Evolutionary conservation across 495 filamentous ascomycete genomes (phyloP).

Genomic region (Penicillium ochrochloron): DNA sequence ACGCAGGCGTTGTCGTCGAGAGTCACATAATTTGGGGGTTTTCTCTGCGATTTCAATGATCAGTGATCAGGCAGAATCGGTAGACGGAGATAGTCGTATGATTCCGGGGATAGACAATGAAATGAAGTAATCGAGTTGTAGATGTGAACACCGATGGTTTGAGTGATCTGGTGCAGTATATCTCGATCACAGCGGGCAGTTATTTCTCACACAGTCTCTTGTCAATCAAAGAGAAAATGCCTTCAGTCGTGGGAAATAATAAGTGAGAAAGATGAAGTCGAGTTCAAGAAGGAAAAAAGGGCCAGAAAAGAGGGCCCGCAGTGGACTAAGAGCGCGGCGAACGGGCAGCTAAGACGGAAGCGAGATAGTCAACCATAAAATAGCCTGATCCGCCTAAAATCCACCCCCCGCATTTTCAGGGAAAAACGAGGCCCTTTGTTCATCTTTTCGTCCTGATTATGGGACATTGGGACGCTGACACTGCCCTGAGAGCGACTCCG

Average conservation of each 20-base stretch:
- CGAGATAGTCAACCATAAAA: slow-evolving; percentile 19
- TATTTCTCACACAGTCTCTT: background rate
- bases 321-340: slow-evolving; percentile 11
- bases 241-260: background rate
- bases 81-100: slow-evolving; percentile 13
- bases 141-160: background rate
- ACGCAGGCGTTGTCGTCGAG: slow-evolving; percentile 7
- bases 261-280: slow-evolving; percentile 3
- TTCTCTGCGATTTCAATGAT: background rate
- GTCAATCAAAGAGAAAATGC: background rate
- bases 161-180: background rate
- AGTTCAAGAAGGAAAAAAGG: slow-evolving; percentile 1
- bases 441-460: background rate
- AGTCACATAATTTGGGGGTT: slow-evolving; percentile 25
- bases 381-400: slow-evolving; percentile 29
- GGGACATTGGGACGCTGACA: background rate
- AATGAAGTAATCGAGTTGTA: background rate
- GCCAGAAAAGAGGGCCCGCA: slow-evolving; percentile 7
- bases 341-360: slow-evolving; percentile 17
- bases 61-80: background rate
- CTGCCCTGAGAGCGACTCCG: slow-evolving; percentile 6
- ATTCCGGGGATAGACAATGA: background rate
- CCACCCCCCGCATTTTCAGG: slow-evolving; percentile 30
- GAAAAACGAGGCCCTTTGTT: slow-evolving; percentile 4
- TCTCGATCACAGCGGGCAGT: background rate